Percentiles rank a stretch among this genome's conserved stretches.
Evolutionary conservation across 2,329 filamentous ascomycete genomes (phyloP).

Genomic region (Apiospora malaysiana): DNA sequence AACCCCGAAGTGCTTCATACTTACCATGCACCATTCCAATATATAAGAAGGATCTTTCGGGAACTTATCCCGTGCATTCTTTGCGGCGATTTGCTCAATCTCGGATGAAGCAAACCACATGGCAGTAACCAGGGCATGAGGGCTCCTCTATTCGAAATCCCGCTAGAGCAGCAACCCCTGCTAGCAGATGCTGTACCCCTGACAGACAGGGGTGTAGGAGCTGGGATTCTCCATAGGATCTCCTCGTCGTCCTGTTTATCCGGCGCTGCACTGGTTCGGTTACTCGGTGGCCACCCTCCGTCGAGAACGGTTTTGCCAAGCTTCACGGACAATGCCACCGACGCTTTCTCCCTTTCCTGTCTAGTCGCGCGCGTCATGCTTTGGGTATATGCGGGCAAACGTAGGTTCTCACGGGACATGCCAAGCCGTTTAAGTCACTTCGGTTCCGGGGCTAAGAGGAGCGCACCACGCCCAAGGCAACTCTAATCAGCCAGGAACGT

Average conservation of each 20-base stretch:
- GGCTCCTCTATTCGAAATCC: not conserved
- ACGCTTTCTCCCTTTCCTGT: not conserved
- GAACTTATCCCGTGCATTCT: not conserved
- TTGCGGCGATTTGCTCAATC: not conserved
- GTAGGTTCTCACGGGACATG: not conserved
- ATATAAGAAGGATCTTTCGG: too few species aligned
- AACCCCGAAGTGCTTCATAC: too few species aligned
- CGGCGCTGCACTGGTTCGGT: not conserved
- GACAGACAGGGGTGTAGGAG: not conserved
- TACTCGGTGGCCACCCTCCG: not conserved
- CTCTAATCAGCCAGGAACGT: not conserved
- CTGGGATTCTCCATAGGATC: not conserved
- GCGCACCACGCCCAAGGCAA: not conserved
- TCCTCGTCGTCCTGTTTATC: not conserved
- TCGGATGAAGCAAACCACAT: too few species aligned
- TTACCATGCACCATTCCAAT: too few species aligned
- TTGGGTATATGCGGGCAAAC: not conserved
- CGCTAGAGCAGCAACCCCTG: not conserved
- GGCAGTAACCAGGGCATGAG: not conserved
- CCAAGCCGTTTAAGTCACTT: conserved; percentile 8
- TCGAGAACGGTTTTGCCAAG: not conserved
- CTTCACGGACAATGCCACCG: conserved; percentile 1
- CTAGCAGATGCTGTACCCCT: not conserved
- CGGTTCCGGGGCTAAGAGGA: not conserved
- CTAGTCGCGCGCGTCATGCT: not conserved